These are phyloP conservation scores for Thinopyrum elongatum DNA, from an alignment of 176 grass and related monocot species.

Conservation along the genomic window DNA sequence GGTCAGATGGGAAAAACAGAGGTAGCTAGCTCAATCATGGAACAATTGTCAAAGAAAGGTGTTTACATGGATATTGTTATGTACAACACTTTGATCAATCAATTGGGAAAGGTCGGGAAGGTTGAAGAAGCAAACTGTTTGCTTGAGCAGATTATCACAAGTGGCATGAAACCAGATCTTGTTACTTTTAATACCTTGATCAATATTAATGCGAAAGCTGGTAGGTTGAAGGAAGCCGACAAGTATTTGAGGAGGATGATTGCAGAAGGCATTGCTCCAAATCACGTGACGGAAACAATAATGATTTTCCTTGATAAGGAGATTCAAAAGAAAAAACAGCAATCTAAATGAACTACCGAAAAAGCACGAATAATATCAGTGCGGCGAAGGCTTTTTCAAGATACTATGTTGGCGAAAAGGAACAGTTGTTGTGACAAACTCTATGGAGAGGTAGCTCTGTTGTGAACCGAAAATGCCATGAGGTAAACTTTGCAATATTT, in stretches of 20 bases:
- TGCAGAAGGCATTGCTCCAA: slow-evolving; percentile 72
- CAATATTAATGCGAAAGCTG: slow-evolving; percentile 83
- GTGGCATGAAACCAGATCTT: slow-evolving; percentile 83
- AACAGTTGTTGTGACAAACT: neutral
- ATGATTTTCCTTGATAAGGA: slow-evolving; percentile 81
- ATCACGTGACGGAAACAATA: slow-evolving; percentile 82
- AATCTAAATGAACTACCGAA: slow-evolving; percentile 20
- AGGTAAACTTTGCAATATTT: slow-evolving; percentile 27
- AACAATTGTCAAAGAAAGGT: slow-evolving; percentile 69
- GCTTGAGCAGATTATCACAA: slow-evolving; percentile 67
- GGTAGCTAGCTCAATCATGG: slow-evolving; percentile 63
- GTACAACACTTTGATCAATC: slow-evolving; percentile 95
- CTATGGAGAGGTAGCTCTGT: neutral
- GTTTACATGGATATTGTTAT: slow-evolving; percentile 91
- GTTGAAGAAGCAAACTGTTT: slow-evolving; percentile 66
- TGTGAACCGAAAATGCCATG: neutral
- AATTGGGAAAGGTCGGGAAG: slow-evolving; percentile 67
- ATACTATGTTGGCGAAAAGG: neutral
- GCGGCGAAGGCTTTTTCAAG: neutral
- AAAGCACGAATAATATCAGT: neutral
- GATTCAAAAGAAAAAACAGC: slow-evolving; percentile 67
- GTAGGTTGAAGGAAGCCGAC: slow-evolving; percentile 80
- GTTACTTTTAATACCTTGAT: slow-evolving; percentile 96
- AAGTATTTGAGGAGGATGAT: slow-evolving; percentile 92
- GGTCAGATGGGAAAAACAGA: slow-evolving; percentile 76